Base-by-base conservation (phyloP, 208 protist species). In the Trypanosoma theileri region DNA sequence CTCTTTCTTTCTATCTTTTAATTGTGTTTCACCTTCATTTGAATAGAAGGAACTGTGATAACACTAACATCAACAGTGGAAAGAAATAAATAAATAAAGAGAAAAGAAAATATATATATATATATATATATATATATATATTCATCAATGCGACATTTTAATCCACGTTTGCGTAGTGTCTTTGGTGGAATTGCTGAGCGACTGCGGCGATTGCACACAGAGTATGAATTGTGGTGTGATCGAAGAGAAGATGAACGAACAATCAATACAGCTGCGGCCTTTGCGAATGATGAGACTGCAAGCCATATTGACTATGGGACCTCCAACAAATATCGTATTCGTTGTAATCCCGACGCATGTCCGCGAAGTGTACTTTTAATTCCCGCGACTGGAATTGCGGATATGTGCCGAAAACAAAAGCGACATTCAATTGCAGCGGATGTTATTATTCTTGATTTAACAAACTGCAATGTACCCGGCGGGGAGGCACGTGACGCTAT, bases 361-460 rank as follows among this genome's bases (percentile, higher is more conserved):
- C 90, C 90, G 0, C 84, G 91, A 60, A 94, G 84, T 66, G 88
- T 90, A 3, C 84, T 96, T 41, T 83, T 92, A 52, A 74, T 93
- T 22, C 86, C 91, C 13, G 77, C 82, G 0, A 22, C 21, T 11
- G 16, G 40, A 10, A 69, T 67, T n/a, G 31, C 13, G 8, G 54
- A 67, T 26, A 21, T 46, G 53, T 22, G 14, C 24, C 58, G 82
- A 31, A 59, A 90, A 77, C 61, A 72, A 50, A 88, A 90, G 66
- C 84, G 88, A 14, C 67, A 73, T 19, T 54, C 57, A n/a, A 72
- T 89, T 16, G 42, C 11, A 17, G 88, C 88, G 1, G 91, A 96
- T 59, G 84, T 75, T 77, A 85, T 88, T 58, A 88, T 96, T 19
- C 56, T 96, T 26, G 91, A 94, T 64, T 65, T 96, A 44, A 88